A percentile compares a stretch with the other conserved stretches of the same genome.
phyloP scores from a whole-genome alignment of 2,329 filamentous ascomycete genomes.

The Trichoderma semiorbis region DNA sequence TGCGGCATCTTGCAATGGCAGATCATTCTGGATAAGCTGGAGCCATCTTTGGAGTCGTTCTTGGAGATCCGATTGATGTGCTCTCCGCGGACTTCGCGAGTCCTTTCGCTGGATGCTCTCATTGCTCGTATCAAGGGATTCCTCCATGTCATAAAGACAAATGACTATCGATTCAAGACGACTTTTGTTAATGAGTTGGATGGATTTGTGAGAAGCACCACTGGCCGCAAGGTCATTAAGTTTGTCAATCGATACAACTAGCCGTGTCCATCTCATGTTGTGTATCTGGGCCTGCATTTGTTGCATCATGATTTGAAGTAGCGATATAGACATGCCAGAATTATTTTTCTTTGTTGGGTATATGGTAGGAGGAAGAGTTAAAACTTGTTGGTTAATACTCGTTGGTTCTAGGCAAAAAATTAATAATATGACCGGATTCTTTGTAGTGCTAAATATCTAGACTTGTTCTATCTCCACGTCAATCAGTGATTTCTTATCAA shows the following conservation, averaged over 20 bases:
- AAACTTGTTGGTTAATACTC: neutral
- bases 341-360: neutral
- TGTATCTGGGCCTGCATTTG: neutral
- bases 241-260: slow-evolving; percentile 36
- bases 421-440: neutral
- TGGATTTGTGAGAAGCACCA: slow-evolving; percentile 27
- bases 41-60: slow-evolving; percentile 25
- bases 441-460: neutral
- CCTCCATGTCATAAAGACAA: slow-evolving; percentile 25
- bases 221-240: slow-evolving; percentile 28
- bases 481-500: no score
- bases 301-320: neutral
- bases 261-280: neutral
- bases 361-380: neutral
- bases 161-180: slow-evolving; percentile 33
- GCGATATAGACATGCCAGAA: neutral
- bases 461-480: neutral
- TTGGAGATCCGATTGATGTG: slow-evolving; percentile 30
- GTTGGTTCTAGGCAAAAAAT: neutral
- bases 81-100: neutral
- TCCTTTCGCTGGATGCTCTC: slow-evolving; percentile 19
- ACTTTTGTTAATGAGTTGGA: slow-evolving; percentile 35
- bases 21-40: slow-evolving; percentile 33
- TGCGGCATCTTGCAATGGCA: slow-evolving; percentile 42
- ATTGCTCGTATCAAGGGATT: slow-evolving; percentile 25